Evolutionary conservation across 78 protist genomes (phyloP), one percentile per base, ranked within the genome.

Genomic region (Planoprotostelium fungivorum): DNA sequence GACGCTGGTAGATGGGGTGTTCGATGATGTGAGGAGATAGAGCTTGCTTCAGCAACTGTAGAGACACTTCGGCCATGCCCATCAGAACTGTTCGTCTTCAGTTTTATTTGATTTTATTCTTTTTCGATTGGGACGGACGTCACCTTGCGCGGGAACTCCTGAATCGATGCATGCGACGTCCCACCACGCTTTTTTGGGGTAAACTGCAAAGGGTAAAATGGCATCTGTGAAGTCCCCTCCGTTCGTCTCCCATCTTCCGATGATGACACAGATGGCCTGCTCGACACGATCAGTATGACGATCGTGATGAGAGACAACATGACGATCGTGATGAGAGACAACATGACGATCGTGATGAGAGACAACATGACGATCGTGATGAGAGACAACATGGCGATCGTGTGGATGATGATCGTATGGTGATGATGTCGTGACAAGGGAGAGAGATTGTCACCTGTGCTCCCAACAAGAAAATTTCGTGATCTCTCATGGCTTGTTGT

Each of bases 381-480:
- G n/a, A n/a, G n/a, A n/a, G n/a, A n/a, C n/a, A n/a, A n/a, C n/a
- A n/a, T n/a, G n/a, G n/a, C n/a, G n/a, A n/a, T n/a, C n/a, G n/a
- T n/a, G n/a, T n/a, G n/a, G n/a, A n/a, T n/a, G n/a, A n/a, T n/a
- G n/a, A n/a, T n/a, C n/a, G n/a, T n/a, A n/a, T n/a, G n/a, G n/a
- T n/a, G n/a, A n/a, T n/a, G n/a, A n/a, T n/a, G n/a, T n/a, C n/a
- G n/a, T n/a, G n/a, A n/a, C n/a, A n/a, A n/a, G n/a, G n/a, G n/a
- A 51, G 73, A 51, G 16, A 16, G 5, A 51, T 51, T 51, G 16
- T 51, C 73, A 90, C 91, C 34, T 92, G 94, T 25, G 91, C 94
- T 9, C 88, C 94, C 38, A 88, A 88, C 28, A 92, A 88, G 86
- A 92, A 92, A 28, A 92, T 38, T 63, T 92, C 94, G n/a, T 92